Base-by-base conservation (phyloP, 2,329 filamentous ascomycete species). In the Dactylellina sp. region DNA sequence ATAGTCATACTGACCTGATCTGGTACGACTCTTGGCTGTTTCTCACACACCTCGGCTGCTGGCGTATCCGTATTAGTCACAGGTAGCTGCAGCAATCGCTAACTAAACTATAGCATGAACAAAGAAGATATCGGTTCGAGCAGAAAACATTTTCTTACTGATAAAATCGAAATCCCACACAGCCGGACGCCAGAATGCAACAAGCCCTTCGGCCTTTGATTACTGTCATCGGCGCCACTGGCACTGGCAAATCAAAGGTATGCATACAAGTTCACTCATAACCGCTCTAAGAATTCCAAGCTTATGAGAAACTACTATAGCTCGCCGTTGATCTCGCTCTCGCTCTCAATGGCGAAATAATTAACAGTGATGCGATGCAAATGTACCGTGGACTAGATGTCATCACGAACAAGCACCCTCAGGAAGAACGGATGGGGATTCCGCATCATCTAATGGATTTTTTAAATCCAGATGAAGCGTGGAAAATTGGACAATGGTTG, bases 331-430 rank as follows among this genome's bases (percentile, higher is more conserved):
- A 97, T 76, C 83, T 99, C 57, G 95, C 96, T 0, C 85, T 85
- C 44, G 87, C 86, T 20, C 93, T 93, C 82, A 89, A 95, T 81
- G 95, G 96, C 79, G 95, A 99, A 81, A 87, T 99, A 59, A 93
- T 99, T 82, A 99, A 99, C 80, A 92, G 92, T 50, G 95, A 99
- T 84, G 95, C 95, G 40, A 97, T 99, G 93, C 95, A 99, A 81
- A 89, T 99, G 82, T 99, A 99, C 81, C 86, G 87, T 60, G 95
- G 95, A 1, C 84, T 99, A 46, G 93, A 95, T 3, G 89, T 98
- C 76, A 94, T 98, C 77, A 99, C 95, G 24, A 99, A 99, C 81
- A 96, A 98, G 80, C 91, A 98, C 70, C 87, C 91, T 0, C 59
- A 80, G 0, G 85, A 88, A 18, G 94, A 98, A 80, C 89, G 89